Percentiles rank a stretch among this genome's conserved stretches.
phyloP scores from a whole-genome alignment of 2,329 filamentous ascomycete genomes.

The Neopestalotiopsis sp. region DNA sequence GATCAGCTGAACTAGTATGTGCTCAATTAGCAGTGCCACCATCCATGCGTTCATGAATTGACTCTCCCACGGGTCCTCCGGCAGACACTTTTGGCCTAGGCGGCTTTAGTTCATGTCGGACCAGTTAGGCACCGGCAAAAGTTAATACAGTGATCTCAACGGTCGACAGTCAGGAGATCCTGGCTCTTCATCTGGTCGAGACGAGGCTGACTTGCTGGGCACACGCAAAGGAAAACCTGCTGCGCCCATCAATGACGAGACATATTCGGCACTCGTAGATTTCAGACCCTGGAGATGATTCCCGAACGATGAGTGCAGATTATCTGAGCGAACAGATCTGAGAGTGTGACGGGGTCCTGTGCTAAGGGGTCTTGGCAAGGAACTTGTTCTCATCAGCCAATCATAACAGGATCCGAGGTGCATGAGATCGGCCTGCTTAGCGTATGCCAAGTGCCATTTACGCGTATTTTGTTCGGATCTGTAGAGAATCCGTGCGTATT shows the following conservation, averaged over 20 bases:
- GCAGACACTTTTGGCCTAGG: neutral
- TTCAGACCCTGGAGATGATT: neutral
- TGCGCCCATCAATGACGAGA: neutral
- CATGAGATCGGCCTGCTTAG: conserved; percentile 3
- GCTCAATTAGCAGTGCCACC: too few relatives aligned
- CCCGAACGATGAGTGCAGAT: neutral
- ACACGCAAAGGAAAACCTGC: neutral
- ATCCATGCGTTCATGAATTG: too few relatives aligned
- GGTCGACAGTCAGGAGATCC: neutral
- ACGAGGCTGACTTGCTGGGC: neutral
- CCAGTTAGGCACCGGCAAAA: neutral
- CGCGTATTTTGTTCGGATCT: neutral
- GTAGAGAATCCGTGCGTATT: neutral
- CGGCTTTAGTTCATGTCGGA: neutral
- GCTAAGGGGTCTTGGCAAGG: neutral
- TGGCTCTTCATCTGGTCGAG: neutral
- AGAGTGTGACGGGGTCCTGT: neutral
- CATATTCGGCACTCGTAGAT: neutral
- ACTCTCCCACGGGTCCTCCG: neutral
- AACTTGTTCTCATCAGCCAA: neutral
- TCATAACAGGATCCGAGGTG: neutral
- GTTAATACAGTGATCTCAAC: neutral
- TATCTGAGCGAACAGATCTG: neutral
- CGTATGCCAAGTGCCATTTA: neutral
- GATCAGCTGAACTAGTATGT: too few relatives aligned